Percentiles rank a stretch among this genome's conserved stretches.
Evolutionary conservation across 345 rosid species (phyloP).

Genomic region (Eucalyptus erythrocorys): DNA sequence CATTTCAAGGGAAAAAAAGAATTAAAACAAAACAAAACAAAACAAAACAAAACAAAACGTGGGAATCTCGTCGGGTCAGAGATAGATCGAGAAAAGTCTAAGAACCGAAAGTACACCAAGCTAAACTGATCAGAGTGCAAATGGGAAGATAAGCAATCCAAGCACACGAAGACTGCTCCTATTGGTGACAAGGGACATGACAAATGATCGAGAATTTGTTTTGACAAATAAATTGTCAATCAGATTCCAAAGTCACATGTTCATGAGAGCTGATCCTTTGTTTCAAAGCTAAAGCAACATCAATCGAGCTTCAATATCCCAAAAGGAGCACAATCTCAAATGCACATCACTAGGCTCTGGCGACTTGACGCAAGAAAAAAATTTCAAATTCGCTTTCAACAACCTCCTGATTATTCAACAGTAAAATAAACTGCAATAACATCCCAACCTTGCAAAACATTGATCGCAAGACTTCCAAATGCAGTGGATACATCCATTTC

Average conservation of each 20-base stretch:
- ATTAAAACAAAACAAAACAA: no score
- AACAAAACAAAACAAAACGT: no score
- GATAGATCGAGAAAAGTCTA: neutral
- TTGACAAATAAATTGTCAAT: neutral
- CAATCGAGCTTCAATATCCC: neutral
- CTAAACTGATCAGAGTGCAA: neutral
- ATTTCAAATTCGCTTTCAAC: no score
- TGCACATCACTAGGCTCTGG: rapidly evolving
- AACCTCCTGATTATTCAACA: no score
- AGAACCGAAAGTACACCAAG: neutral
- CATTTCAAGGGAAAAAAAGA: no score
- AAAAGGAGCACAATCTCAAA: neutral
- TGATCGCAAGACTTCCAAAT: neutral
- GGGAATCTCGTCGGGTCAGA: no score
- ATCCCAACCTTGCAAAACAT: neutral
- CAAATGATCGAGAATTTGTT: neutral
- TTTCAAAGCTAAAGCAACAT: neutral
- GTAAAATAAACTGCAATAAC: neutral
- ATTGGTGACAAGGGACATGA: neutral
- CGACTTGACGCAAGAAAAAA: rapidly evolving
- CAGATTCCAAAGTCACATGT: neutral
- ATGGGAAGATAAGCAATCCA: neutral
- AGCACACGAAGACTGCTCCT: neutral
- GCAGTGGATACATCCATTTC: neutral
- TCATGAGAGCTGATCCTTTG: neutral